These are phyloP conservation scores for Whalleya microplaca DNA, from an alignment of 2,329 filamentous ascomycete genomes.

Conservation along the genomic window DNA sequence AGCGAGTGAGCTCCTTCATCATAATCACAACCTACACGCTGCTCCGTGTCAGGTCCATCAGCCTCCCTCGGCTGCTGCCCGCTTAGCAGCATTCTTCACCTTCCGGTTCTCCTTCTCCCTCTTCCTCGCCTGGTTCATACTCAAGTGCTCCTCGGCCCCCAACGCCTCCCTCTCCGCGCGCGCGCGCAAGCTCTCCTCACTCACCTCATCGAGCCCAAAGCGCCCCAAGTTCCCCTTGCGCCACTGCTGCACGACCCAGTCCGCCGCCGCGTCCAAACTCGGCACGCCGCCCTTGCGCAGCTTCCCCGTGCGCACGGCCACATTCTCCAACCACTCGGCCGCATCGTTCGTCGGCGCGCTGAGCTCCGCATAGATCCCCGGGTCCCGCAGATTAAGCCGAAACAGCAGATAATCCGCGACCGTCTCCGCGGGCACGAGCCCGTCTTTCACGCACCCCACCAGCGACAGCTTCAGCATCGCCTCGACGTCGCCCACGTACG, in stretches of 20 bases:
- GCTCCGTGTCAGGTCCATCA: too few relatives aligned
- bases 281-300: constrained; percentile 73
- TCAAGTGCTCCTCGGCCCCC: constrained; percentile 54
- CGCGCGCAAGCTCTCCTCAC: constrained; percentile 56
- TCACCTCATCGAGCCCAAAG: constrained; percentile 80
- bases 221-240: constrained; percentile 73
- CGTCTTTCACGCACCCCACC: constrained; percentile 88
- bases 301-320: constrained; percentile 76
- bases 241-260: constrained; percentile 84
- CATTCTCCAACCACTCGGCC: constrained; percentile 68
- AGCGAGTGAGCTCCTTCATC: too few relatives aligned
- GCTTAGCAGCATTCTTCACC: constrained; percentile 41
- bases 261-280: constrained; percentile 72
- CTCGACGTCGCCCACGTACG: constrained; percentile 82
- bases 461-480: constrained; percentile 95
- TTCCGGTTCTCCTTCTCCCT: constrained; percentile 62
- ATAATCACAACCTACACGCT: too few relatives aligned
- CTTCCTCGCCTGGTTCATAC: constrained; percentile 72
- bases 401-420: constrained; percentile 91
- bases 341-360: constrained; percentile 82
- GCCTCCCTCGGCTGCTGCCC: constrained; percentile 21
- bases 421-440: constrained; percentile 75
- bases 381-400: constrained; percentile 72
- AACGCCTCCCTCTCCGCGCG: constrained; percentile 49
- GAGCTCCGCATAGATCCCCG: constrained; percentile 64